A percentile compares a stretch with the other conserved stretches of the same genome.
Evolutionary conservation across 148 eudicot species (phyloP).

Genomic region (Camellia lanceoleosa): DNA sequence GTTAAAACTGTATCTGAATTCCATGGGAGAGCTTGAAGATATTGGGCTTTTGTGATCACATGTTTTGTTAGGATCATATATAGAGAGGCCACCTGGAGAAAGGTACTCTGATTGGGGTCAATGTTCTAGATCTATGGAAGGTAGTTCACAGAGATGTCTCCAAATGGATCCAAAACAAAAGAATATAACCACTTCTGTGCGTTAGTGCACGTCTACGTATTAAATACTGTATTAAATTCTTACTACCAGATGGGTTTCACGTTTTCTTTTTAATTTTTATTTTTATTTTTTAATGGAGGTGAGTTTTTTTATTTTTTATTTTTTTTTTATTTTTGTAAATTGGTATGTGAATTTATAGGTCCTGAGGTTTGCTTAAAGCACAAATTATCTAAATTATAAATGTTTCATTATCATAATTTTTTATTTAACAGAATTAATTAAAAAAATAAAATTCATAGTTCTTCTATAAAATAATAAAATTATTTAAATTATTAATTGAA

Average conservation of each 20-base stretch:
- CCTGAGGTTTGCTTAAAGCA: too few species aligned
- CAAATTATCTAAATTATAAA: too few species aligned
- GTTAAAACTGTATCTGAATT: neutral
- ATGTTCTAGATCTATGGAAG: constrained; percentile 5
- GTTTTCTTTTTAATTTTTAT: too few species aligned
- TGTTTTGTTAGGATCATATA: neutral
- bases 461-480: too few species aligned
- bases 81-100: neutral
- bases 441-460: too few species aligned
- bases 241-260: neutral
- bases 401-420: too few species aligned
- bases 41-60: neutral
- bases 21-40: constrained; percentile 6
- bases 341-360: too few species aligned
- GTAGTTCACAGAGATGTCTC: constrained; percentile 7
- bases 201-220: neutral
- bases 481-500: too few species aligned
- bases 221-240: constrained; percentile 3
- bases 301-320: neutral
- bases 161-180: constrained; percentile 16
- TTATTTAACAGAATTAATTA: too few species aligned
- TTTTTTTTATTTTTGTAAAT: too few species aligned
- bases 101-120: constrained; percentile 6
- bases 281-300: too few species aligned
- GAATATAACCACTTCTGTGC: constrained; percentile 13